Evolutionary conservation across 1,139 yeast species (phyloP).

Genomic region (Hansenula anomala): DNA sequence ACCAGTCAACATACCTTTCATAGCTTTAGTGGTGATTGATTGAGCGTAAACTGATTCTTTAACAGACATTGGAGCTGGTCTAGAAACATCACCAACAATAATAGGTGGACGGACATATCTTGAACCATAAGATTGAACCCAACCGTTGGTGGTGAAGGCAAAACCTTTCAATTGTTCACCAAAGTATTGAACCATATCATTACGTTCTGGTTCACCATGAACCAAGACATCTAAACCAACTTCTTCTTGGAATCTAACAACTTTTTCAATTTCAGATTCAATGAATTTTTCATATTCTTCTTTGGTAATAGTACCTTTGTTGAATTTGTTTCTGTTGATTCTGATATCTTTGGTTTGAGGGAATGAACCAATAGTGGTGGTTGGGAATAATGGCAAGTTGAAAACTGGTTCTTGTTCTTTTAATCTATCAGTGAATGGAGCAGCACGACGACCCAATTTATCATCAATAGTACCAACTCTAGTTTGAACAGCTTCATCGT

Average conservation of each 20-base stretch:
- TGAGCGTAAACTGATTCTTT: slow-evolving; percentile 99
- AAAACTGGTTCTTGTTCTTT: slow-evolving; percentile 80
- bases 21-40: slow-evolving; percentile 89
- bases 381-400: slow-evolving; percentile 98
- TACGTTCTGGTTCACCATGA: slow-evolving; percentile 99
- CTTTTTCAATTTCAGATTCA: slow-evolving; percentile 92
- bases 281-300: slow-evolving; percentile 95
- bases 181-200: slow-evolving; percentile 99
- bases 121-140: slow-evolving; percentile 99
- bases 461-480: slow-evolving; percentile 82
- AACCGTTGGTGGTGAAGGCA: slow-evolving; percentile 97
- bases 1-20: slow-evolving; percentile 99
- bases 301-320: slow-evolving; percentile 92
- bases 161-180: slow-evolving; percentile 98
- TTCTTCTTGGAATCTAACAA: slow-evolving; percentile 98
- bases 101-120: slow-evolving; percentile 99
- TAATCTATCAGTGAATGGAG: slow-evolving; percentile 83
- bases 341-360: slow-evolving; percentile 99
- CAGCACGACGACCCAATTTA: slow-evolving; percentile 76
- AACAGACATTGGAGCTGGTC: slow-evolving; percentile 98
- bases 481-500: slow-evolving; percentile 84
- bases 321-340: slow-evolving; percentile 95
- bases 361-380: slow-evolving; percentile 99
- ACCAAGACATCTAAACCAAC: slow-evolving; percentile 96
- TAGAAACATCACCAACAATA: slow-evolving; percentile 97